Percentiles rank a stretch among this genome's conserved stretches.
These are phyloP conservation scores for Chlorella vulgaris DNA, from an alignment of 139 green algal species.

Conservation along the genomic window DNA sequence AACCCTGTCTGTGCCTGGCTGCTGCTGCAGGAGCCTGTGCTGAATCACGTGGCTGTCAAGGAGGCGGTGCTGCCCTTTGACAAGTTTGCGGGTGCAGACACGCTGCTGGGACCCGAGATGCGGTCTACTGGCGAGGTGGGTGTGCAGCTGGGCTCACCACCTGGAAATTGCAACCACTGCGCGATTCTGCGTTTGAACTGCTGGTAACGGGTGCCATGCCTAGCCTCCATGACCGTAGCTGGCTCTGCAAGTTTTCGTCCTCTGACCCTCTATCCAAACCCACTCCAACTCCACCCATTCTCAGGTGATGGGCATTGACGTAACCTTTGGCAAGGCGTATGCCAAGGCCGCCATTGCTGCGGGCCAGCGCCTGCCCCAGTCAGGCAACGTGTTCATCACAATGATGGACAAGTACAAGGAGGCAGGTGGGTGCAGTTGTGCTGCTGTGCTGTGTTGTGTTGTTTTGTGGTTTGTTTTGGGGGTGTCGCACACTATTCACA, in stretches of 20 bases:
- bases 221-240: too few relatives aligned
- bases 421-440: conserved; percentile 8
- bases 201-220: too few relatives aligned
- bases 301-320: conserved; percentile 97
- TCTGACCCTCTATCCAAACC: not conserved
- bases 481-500: not conserved
- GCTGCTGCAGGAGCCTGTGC: conserved; percentile 16
- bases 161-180: not conserved
- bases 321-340: conserved; percentile 89
- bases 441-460: too few relatives aligned
- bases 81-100: conserved; percentile 98
- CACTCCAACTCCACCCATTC: not conserved
- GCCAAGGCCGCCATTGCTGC: conserved; percentile 97
- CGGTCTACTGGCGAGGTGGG: conserved; percentile 81
- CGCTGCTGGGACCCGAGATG: conserved; percentile 98
- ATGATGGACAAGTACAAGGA: conserved; percentile 94
- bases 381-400: conserved; percentile 93
- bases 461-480: too few relatives aligned
- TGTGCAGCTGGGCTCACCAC: not conserved
- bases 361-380: conserved; percentile 79
- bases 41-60: conserved; percentile 96
- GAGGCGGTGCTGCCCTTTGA: conserved; percentile 99
- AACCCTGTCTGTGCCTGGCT: not conserved
- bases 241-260: too few relatives aligned
- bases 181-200: too few relatives aligned